These are phyloP conservation scores for Oryza australiensis DNA, from an alignment of 176 grass and related monocot genomes.

Conservation along the genomic window DNA sequence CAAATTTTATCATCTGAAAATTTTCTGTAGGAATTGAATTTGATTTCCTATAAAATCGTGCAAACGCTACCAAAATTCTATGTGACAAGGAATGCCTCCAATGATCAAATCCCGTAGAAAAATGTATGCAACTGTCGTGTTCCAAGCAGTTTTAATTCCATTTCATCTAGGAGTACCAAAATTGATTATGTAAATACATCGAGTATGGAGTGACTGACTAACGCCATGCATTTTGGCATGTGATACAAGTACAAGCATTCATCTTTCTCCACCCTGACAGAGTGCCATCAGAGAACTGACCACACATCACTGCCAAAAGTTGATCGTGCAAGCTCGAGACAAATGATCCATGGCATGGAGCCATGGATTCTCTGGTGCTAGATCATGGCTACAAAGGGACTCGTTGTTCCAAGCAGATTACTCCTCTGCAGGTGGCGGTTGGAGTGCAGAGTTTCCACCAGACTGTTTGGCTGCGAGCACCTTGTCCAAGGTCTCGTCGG, in stretches of 20 bases:
- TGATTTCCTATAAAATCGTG: too few species aligned
- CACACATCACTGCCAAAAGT: background rate
- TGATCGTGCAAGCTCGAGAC: background rate
- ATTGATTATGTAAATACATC: background rate
- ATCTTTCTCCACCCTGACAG: background rate
- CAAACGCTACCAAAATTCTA: too few species aligned
- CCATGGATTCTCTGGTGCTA: background rate
- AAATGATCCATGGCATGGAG: background rate
- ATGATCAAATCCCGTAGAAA: too few species aligned
- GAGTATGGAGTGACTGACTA: background rate
- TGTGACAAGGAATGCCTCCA: too few species aligned
- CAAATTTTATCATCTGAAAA: too few species aligned
- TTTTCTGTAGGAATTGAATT: too few species aligned
- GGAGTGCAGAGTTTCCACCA: slow-evolving; percentile 48
- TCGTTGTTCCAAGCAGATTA: slow-evolving; percentile 6
- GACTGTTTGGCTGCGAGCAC: slow-evolving; percentile 70
- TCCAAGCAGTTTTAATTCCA: background rate
- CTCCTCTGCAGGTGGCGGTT: slow-evolving; percentile 22
- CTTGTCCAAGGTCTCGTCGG: slow-evolving; percentile 82
- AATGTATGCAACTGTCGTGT: too few species aligned
- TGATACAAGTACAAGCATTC: background rate
- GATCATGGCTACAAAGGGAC: background rate
- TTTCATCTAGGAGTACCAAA: background rate
- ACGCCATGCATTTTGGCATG: background rate
- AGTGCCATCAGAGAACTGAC: background rate